Evolutionary conservation across 257 asterid genomes (phyloP).

Genomic region (Fraxinus americana): DNA sequence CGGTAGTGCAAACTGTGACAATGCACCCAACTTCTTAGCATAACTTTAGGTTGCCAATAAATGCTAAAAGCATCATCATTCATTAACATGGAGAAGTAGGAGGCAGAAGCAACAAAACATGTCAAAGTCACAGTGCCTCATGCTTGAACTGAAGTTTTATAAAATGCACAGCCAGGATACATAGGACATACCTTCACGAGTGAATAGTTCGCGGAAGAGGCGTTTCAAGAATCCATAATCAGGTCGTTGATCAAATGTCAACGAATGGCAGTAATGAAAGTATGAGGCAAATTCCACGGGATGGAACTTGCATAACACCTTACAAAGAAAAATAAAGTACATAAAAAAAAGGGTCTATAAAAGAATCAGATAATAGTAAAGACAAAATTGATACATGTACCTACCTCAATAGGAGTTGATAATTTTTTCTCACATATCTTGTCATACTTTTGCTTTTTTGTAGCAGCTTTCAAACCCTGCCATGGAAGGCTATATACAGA

Average conservation of each 20-base stretch:
- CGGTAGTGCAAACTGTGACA: background rate
- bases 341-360: background rate
- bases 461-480: conserved; percentile 99
- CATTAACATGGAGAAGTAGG: background rate
- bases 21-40: background rate
- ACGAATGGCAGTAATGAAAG: conserved; percentile 91
- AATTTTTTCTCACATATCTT: conserved; percentile 91
- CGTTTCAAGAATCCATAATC: conserved; percentile 95
- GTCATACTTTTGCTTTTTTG: conserved; percentile 96
- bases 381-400: conserved; percentile 21
- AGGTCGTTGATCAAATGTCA: conserved; percentile 94
- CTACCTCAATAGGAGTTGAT: conserved; percentile 95
- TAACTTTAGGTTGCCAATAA: conserved; percentile 16
- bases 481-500: conserved; percentile 82
- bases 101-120: background rate
- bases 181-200: conserved; percentile 74
- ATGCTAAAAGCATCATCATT: conserved; percentile 8
- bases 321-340: conserved; percentile 24
- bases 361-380: conserved; percentile 14
- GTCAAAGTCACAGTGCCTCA: too few species aligned
- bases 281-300: conserved; percentile 95
- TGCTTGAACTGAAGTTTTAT: background rate
- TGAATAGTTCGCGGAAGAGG: conserved; percentile 79
- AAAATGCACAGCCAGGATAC: conserved; percentile 5
- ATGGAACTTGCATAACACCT: conserved; percentile 95